Base-by-base conservation (phyloP, 768 basidiomycete genomes). In the Russula compacta region DNA sequence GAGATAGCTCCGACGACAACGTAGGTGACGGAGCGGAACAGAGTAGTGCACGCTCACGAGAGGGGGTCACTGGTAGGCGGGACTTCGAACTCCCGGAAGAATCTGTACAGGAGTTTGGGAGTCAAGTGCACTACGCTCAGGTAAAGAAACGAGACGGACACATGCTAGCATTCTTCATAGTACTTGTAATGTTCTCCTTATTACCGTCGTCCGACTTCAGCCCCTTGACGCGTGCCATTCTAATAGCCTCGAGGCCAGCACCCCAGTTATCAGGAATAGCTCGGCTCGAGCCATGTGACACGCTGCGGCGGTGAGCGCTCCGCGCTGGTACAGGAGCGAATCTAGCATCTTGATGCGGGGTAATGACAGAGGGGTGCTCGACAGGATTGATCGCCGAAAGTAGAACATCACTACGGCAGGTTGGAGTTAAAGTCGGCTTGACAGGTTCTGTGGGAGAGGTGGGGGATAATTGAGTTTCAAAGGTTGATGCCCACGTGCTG, bases 1-100 rank as follows among this genome's bases (percentile, higher is more conserved):
- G 86, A 19, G 88, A 90, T 53, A 91, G 73, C 63, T 90, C 89
- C 10, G 86, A 81, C 2, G 87, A 88, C 33, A 81, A 84, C 24
- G 85, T 80, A 21, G 88, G 86, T 1, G 86, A 88, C 3, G 84
- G 79, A 52, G 67, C 54, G 35, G 70, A 68, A 59, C 73, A 76
- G 12, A 74, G 73, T 33, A 71, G 69, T 6, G 80, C 58, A 29
- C 68, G 79, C 10, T 77, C 75, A 49, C 75, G 77, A 19, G 68
- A 56, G 53, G 82, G 84, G 47, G 81, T 79, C 49, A 74, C 67
- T 40, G 74, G 77, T 15, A 73, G 72, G 33, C 61, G 49, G 24
- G 58, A 47, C 38, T 59, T 60, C 8, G 50, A 19, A 24, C 50
- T 32, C 12, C 46, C 52, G 12, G 53, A 53, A 24, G 57, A 54